phyloP scores from a whole-genome alignment of 257 asterid species.

The Solanum sparsipilum region DNA sequence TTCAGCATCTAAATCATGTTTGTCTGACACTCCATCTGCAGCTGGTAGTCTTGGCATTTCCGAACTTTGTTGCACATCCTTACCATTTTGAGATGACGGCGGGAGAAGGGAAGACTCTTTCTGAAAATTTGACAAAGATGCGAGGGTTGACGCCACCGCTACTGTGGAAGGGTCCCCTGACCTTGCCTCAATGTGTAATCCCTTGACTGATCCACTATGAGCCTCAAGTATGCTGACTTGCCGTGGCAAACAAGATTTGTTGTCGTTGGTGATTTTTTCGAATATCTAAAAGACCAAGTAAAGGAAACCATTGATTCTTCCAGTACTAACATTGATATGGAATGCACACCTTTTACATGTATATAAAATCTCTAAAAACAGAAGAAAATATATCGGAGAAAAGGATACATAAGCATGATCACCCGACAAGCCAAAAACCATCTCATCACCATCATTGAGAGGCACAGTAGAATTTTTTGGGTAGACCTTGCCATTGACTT shows the following conservation, averaged over 20 bases:
- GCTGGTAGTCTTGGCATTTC: constrained; percentile 52
- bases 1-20: constrained; percentile 32
- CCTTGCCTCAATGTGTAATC: constrained; percentile 58
- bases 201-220: constrained; percentile 56
- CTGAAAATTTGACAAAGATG: constrained; percentile 50
- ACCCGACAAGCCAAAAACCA: constrained; percentile 61
- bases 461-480: constrained; percentile 55
- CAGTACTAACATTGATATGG: not conserved
- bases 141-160: constrained; percentile 64
- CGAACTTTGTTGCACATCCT: constrained; percentile 36
- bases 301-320: constrained; percentile 22
- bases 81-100: constrained; percentile 43
- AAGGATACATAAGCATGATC: constrained; percentile 90
- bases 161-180: constrained; percentile 67
- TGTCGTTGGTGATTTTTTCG: constrained; percentile 36
- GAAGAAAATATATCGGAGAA: not conserved
- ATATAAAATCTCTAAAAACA: not conserved
- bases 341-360: not conserved
- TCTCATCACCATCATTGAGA: constrained; percentile 75
- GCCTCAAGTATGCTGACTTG: constrained; percentile 62
- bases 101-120: constrained; percentile 52
- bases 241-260: constrained; percentile 35
- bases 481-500: constrained; percentile 67
- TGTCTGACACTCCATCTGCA: constrained; percentile 45
- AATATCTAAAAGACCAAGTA: constrained; percentile 50